phyloP scores from a whole-genome alignment of 352 stramenopile genomes.

The Halophytophthora polymorphica region DNA sequence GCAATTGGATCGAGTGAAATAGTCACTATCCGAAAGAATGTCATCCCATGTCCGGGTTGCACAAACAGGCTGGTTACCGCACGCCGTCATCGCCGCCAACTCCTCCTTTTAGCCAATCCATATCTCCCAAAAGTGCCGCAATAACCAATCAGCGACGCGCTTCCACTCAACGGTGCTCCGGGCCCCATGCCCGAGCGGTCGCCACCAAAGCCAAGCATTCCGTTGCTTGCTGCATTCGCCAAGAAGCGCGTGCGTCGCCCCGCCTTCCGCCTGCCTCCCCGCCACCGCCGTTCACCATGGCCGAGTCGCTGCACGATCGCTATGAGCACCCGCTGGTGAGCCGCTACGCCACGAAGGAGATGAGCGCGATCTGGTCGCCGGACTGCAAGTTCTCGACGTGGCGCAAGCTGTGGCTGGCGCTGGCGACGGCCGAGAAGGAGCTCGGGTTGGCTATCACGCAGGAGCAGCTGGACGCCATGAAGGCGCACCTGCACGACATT shows the following conservation, averaged over 20 bases:
- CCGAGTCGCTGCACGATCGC: constrained; percentile 53
- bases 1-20: too few species aligned
- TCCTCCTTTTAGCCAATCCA: not conserved
- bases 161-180: too few species aligned
- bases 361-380: constrained; percentile 98
- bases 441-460: constrained; percentile 96
- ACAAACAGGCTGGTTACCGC: too few species aligned
- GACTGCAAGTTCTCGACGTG: constrained; percentile 99
- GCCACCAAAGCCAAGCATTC: not conserved
- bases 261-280: not conserved
- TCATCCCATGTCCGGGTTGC: too few species aligned
- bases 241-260: not conserved
- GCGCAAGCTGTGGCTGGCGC: constrained; percentile 97
- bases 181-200: too few species aligned
- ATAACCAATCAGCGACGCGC: not conserved
- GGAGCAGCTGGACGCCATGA: constrained; percentile 97
- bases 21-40: too few species aligned
- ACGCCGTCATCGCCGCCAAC: not conserved
- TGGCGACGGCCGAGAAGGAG: constrained; percentile 97
- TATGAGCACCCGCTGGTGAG: constrained; percentile 89
- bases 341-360: constrained; percentile 99
- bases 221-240: not conserved
- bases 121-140: not conserved
- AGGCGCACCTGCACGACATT: constrained; percentile 94
- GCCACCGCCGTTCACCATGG: constrained; percentile 6